Percentiles rank a stretch among this genome's conserved stretches.
Conservation (phyloP, 805 yeast species). For the Saturnispora sanitii region DNA sequence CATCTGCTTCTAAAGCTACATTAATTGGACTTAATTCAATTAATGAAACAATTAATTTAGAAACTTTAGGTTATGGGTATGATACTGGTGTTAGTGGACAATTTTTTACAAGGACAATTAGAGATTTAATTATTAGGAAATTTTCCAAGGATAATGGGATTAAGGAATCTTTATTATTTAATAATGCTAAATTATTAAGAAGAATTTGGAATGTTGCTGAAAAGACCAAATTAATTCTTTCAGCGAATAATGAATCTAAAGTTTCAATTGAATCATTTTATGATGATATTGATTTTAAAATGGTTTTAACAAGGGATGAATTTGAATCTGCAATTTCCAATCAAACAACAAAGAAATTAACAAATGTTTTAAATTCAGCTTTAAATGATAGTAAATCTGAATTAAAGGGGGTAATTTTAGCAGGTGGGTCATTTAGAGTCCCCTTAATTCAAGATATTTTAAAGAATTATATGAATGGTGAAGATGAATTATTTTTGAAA, state of each 20-base stretch:
- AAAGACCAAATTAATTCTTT: conserved; percentile 73
- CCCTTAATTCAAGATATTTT: conserved; percentile 73
- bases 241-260: conserved; percentile 79
- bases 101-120: conserved; percentile 54
- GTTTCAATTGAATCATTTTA: conserved; percentile 67
- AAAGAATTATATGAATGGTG: conserved; percentile 42
- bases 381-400: conserved; percentile 26
- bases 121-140: conserved; percentile 48
- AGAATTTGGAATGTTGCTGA: conserved; percentile 78
- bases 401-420: conserved; percentile 52
- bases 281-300: conserved; percentile 65
- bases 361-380: conserved; percentile 44
- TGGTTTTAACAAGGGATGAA: conserved; percentile 64
- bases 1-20: conserved; percentile 84
- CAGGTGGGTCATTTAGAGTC: conserved; percentile 88
- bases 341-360: not conserved
- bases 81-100: conserved; percentile 71
- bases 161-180: conserved; percentile 21
- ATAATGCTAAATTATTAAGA: conserved; percentile 49
- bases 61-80: conserved; percentile 63
- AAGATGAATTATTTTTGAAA: conserved; percentile 43
- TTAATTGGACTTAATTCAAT: conserved; percentile 52
- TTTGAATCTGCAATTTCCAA: conserved; percentile 53
- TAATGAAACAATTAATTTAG: conserved; percentile 36
- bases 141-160: conserved; percentile 31